Percentiles rank a stretch among this genome's conserved stretches.
These are phyloP conservation scores for Aurantiochytrium sp. DNA, from an alignment of 108 stramenopile species.

Conservation along the genomic window DNA sequence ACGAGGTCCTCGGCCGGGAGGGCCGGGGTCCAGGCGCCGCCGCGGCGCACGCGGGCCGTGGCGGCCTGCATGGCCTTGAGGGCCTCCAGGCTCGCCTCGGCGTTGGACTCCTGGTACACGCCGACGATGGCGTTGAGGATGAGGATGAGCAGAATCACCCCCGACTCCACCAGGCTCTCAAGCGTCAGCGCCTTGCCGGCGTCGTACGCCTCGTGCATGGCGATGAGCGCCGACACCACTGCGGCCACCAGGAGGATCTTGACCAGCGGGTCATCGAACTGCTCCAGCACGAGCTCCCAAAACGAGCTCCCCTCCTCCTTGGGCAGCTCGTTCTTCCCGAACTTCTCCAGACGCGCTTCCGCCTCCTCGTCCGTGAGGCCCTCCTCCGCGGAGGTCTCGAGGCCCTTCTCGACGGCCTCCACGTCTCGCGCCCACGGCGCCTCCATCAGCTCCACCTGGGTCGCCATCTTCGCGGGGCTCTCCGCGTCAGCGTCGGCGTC, in stretches of 20 bases:
- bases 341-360: neutral
- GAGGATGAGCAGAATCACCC: slow-evolving; percentile 35
- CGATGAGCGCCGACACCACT: slow-evolving; percentile 10
- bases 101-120: slow-evolving; percentile 45
- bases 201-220: neutral
- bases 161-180: slow-evolving; percentile 17
- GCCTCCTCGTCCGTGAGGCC: neutral
- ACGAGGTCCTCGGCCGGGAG: slow-evolving; percentile 51
- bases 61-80: slow-evolving; percentile 48
- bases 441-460: neutral
- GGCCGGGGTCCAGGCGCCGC: neutral
- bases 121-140: slow-evolving; percentile 36
- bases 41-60: slow-evolving; percentile 40
- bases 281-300: slow-evolving; percentile 31
- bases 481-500: too few species aligned
- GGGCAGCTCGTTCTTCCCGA: slow-evolving; percentile 22
- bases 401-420: neutral
- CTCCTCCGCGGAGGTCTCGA: neutral
- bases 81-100: slow-evolving; percentile 57
- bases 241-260: slow-evolving; percentile 21
- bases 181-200: neutral
- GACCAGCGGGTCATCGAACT: slow-evolving; percentile 30
- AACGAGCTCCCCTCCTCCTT: slow-evolving; percentile 21
- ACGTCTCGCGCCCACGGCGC: slow-evolving; percentile 14
- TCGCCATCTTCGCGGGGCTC: neutral